Conservation (phyloP, 108 stramenopile genomes). For the Conticribra weissflogii region DNA sequence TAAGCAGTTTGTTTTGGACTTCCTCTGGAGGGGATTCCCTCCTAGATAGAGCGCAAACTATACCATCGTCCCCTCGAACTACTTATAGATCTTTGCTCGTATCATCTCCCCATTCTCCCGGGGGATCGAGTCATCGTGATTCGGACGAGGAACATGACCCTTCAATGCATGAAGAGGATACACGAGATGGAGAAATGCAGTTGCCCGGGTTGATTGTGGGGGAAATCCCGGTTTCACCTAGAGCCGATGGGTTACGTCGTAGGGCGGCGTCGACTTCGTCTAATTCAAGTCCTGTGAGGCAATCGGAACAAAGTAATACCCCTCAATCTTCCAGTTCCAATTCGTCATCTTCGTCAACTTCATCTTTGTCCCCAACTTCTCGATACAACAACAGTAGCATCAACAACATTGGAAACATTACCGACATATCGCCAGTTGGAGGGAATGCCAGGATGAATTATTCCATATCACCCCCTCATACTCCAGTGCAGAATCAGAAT, state of each 20-base stretch:
- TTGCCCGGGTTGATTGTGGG: neutral
- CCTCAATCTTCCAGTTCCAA: neutral
- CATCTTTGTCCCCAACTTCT: neutral
- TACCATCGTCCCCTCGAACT: neutral
- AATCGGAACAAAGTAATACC: neutral
- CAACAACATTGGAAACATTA: neutral
- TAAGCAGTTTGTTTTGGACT: too few species aligned
- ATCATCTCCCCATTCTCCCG: constrained; percentile 3
- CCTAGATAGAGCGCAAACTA: neutral
- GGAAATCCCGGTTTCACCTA: neutral
- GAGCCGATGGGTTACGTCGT: constrained; percentile 1
- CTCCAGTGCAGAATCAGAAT: neutral
- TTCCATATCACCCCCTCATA: neutral
- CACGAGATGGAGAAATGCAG: neutral
- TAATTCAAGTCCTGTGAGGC: neutral
- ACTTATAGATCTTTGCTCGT: neutral
- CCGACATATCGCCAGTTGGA: neutral
- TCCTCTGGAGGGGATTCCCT: neutral
- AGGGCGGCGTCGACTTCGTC: constrained; percentile 4
- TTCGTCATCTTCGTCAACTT: neutral
- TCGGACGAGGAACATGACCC: neutral
- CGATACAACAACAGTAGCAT: neutral
- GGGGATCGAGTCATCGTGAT: constrained; percentile 8
- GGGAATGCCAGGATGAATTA: neutral
- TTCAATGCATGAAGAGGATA: neutral